Base-by-base conservation (phyloP, 2,329 filamentous ascomycete genomes). In the Penicillium sclerotigenum region DNA sequence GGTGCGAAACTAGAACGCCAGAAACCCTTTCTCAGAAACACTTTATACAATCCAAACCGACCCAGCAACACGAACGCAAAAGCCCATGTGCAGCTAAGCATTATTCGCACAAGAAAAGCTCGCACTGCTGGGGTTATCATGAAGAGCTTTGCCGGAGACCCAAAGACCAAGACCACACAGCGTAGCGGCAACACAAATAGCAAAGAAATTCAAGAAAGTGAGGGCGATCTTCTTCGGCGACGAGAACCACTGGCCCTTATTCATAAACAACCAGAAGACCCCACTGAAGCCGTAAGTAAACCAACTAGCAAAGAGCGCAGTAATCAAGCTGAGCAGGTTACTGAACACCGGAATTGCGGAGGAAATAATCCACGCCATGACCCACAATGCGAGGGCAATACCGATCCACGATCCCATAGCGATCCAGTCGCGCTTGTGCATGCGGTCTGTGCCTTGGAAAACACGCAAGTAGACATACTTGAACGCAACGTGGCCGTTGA, bases 271-370 rank as follows among this genome's bases (percentile, higher is more conserved):
- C 71, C 73, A 74, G 59, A 75, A 73, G 28, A 75, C 67, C 9
- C 71, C 73, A n/a, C 65, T 66, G 1, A 72, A 59, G 33, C 69
- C 69, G 56, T 66, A 82, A 51, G 83, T 86, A 70, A 89, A 89
- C 86, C 87, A 89, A 52, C 80, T 84, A 20, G 81, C 83, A 57
- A 89, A 88, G 1, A 88, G 71, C 1, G 85, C 80, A 29, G 77
- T 79, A 59, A 89, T 83, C 34, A 90, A 72, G 5, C 82, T 83
- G n/a, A 90, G 75, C 9, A 90, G 74, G 45, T 84, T 79, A 66
- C 83, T 84, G 74, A 90, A 91, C 47, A 85, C 82, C 0, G 88
- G 88, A 8, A 90, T 86, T 0, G 84, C 83, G 67, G 87, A 82
- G 5, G 87, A 86, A 56, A 91, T 85, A 56, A 90, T 71, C 79